Evolutionary conservation across 176 grass and related monocot species (phyloP).

Genomic region (Pharus latifolius): DNA sequence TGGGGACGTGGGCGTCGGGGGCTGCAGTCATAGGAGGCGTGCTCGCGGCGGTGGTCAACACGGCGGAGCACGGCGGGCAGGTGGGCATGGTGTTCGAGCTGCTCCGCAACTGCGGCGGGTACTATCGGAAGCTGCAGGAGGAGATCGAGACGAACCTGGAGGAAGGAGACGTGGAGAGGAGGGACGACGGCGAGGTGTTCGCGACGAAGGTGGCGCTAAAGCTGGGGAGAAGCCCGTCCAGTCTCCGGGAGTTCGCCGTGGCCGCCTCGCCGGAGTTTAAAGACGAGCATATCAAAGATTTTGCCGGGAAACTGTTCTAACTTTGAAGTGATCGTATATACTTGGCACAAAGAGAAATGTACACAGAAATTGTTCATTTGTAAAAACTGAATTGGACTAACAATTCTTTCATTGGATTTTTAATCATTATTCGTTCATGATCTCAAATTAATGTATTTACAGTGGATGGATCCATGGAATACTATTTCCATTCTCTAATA

Average conservation of each 20-base stretch:
- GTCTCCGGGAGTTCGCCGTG: slow-evolving; percentile 18
- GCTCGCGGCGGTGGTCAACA: slow-evolving; percentile 30
- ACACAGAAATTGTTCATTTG: too few relatives aligned
- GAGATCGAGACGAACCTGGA: slow-evolving; percentile 32
- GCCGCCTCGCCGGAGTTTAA: slow-evolving; percentile 17
- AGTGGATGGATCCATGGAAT: too few relatives aligned
- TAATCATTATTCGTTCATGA: too few relatives aligned
- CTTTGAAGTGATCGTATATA: too few relatives aligned
- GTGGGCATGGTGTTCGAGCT: slow-evolving; percentile 54
- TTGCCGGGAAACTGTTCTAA: slow-evolving; percentile 33
- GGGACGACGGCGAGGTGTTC: slow-evolving; percentile 56
- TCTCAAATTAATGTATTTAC: too few relatives aligned
- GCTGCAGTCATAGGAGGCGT: slow-evolving; percentile 2
- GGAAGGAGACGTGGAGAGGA: slow-evolving; percentile 20
- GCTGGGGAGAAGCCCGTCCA: slow-evolving; percentile 26
- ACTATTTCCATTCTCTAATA: too few relatives aligned
- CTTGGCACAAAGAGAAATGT: too few relatives aligned
- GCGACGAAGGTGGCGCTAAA: slow-evolving; percentile 32
- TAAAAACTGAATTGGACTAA: too few relatives aligned
- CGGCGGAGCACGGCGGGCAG: slow-evolving; percentile 36
- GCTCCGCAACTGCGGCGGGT: slow-evolving; percentile 19
- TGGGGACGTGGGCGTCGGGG: not conserved
- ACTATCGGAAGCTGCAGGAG: slow-evolving; percentile 43
- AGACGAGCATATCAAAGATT: slow-evolving; percentile 30
- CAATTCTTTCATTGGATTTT: too few relatives aligned